Percentiles rank a stretch among this genome's conserved stretches.
Evolutionary conservation across 192 early-diverging fungal species (phyloP).

Genomic region (Coemansia sp.): DNA sequence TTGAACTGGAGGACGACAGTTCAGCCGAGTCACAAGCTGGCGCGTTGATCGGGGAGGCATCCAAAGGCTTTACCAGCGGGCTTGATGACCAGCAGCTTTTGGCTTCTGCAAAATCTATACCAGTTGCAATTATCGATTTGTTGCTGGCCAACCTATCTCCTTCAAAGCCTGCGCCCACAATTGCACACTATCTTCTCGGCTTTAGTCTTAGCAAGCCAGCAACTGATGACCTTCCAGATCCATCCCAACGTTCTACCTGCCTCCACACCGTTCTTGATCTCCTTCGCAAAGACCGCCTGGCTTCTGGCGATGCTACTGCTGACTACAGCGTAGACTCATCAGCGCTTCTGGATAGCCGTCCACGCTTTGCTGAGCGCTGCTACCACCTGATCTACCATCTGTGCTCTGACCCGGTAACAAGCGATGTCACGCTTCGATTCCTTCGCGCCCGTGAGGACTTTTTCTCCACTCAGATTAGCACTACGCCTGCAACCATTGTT

Average conservation of each 20-base stretch:
- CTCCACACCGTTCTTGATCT: slow-evolving; percentile 68
- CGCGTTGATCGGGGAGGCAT: slow-evolving; percentile 37
- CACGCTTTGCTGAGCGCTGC: slow-evolving; percentile 83
- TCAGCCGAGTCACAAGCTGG: slow-evolving; percentile 41
- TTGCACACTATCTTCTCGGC: slow-evolving; percentile 91
- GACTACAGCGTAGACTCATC: slow-evolving; percentile 7
- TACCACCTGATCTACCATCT: slow-evolving; percentile 84
- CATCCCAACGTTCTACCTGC: slow-evolving; percentile 54
- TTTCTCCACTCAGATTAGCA: slow-evolving; percentile 65
- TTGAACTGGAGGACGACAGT: slow-evolving; percentile 65
- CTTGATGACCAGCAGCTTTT: slow-evolving; percentile 32
- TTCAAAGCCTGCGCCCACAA: slow-evolving; percentile 62
- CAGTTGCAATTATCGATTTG: slow-evolving; percentile 82
- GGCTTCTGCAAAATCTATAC: slow-evolving; percentile 61
- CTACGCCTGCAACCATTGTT: slow-evolving; percentile 23
- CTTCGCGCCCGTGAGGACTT: slow-evolving; percentile 80
- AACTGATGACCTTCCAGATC: slow-evolving; percentile 43
- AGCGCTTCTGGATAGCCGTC: slow-evolving; percentile 67
- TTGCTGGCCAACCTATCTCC: slow-evolving; percentile 72
- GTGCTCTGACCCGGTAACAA: slow-evolving; percentile 69
- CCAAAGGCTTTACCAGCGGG: slow-evolving; percentile 48
- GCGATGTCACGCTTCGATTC: slow-evolving; percentile 70
- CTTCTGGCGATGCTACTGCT: slow-evolving; percentile 17
- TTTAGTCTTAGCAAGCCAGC: slow-evolving; percentile 60
- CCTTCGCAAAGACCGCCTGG: slow-evolving; percentile 54